A percentile compares a stretch with the other conserved stretches of the same genome.
These are phyloP conservation scores for Podaxis sp. DNA, from an alignment of 768 basidiomycete species.

Conservation along the genomic window DNA sequence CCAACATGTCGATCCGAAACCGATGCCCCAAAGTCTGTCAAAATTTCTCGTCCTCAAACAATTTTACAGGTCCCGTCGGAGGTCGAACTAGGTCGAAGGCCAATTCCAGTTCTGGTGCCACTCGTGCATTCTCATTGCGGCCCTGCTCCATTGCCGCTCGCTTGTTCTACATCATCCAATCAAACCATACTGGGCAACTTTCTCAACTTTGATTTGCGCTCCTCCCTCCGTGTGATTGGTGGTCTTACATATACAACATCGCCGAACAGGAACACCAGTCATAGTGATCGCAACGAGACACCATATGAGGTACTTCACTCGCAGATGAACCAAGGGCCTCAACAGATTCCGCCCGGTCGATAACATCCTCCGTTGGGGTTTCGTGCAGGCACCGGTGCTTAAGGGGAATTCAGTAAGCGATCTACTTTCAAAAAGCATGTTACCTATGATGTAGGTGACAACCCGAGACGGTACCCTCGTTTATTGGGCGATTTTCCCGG, in stretches of 20 bases:
- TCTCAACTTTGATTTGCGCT: background rate
- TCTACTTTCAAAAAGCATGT: too few species aligned
- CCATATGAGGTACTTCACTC: background rate
- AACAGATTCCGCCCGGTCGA: background rate
- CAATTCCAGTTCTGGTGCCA: background rate
- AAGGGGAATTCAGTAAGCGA: background rate
- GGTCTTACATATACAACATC: background rate
- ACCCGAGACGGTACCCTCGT: too few species aligned
- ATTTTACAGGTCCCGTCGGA: background rate
- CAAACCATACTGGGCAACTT: conserved; percentile 20
- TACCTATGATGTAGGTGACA: too few species aligned
- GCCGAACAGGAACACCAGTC: background rate
- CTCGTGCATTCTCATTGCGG: background rate
- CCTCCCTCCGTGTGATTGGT: background rate
- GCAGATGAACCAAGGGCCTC: background rate
- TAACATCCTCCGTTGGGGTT: background rate
- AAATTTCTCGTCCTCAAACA: background rate
- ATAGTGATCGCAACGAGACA: background rate
- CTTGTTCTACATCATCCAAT: conserved; percentile 18
- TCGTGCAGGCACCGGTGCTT: background rate
- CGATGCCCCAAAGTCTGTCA: too few species aligned
- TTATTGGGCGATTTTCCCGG: too few species aligned
- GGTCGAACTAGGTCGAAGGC: too few species aligned
- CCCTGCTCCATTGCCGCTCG: background rate
- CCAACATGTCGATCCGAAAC: too few species aligned